Evolutionary conservation across 108 stramenopile genomes (phyloP).

Genomic region (Epipyxis sp.): DNA sequence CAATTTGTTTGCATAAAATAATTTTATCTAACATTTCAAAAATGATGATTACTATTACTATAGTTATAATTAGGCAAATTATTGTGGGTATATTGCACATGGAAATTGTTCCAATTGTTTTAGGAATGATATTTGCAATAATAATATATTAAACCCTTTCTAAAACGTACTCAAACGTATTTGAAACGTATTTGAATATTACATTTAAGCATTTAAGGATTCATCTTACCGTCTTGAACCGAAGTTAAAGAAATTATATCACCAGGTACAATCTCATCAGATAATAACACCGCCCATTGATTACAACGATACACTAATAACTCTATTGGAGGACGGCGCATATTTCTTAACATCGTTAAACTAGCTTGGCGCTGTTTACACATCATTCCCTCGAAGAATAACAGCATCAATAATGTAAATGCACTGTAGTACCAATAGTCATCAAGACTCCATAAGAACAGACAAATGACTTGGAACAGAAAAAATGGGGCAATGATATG

Average conservation of each 20-base stretch:
- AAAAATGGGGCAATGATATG: constrained; percentile 92
- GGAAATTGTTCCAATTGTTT: too few species aligned
- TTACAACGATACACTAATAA: constrained; percentile 59
- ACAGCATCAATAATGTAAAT: constrained; percentile 82
- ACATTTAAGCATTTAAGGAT: too few species aligned
- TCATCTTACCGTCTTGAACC: background rate
- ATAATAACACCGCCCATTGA: constrained; percentile 64
- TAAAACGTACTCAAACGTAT: too few species aligned
- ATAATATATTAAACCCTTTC: too few species aligned
- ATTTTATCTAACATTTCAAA: background rate
- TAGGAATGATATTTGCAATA: too few species aligned
- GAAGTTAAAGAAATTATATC: constrained; percentile 72
- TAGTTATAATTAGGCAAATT: too few species aligned
- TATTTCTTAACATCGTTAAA: constrained; percentile 70
- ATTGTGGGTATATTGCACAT: too few species aligned
- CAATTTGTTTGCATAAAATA: background rate
- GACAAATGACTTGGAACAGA: constrained; percentile 95
- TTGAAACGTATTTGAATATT: too few species aligned
- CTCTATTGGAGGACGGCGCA: constrained; percentile 43
- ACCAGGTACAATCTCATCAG: constrained; percentile 76
- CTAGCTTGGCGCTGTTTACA: constrained; percentile 74
- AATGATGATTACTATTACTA: background rate
- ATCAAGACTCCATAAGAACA: constrained; percentile 88
- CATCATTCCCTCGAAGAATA: constrained; percentile 85
- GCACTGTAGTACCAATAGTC: constrained; percentile 97